Base-by-base conservation (phyloP, 2,329 filamentous ascomycete genomes). In the Aspergillus sp. region DNA sequence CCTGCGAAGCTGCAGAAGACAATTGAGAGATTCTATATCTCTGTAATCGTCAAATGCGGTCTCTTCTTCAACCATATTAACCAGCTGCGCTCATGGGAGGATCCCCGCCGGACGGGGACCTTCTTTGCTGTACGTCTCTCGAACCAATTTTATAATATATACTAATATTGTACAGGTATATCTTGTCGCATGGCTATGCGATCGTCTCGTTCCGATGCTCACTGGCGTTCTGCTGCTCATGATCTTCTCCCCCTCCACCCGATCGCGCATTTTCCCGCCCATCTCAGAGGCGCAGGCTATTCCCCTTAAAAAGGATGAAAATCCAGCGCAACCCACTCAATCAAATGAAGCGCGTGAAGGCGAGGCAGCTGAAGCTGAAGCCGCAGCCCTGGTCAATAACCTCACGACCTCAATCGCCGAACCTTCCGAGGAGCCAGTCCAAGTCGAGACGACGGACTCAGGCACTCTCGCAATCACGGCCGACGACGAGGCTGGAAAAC, bases 301-400 rank as follows among this genome's bases (percentile, higher is more conserved):
- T 48, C 14, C 15, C 15, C 14, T 19, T 9, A 15, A 17, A 9
- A 44, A 27, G 9, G 31, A 33, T 6, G 35, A 55, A 17, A 24
- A 39, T 6, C 9, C 14, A 0, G 15, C 17, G 15, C 24, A 45
- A 23, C n/a, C n/a, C 21, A 90, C 90, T 0, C 90, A 0, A 90
- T 4, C 9, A 31, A 31, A 31, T 9, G 27, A 96, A 70, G 90
- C 91, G 63, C 84, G 91, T 74, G 88, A 91, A 70, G 91, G 91
- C 27, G 90, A 95, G 70, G 90, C 90, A 0, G 89, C 91, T 1
- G 91, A 96, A 70, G 84, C 89, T 59, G 91, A 96, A 70, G 91
- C 91, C 1, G 87, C 84, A 64, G 93, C 91, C 68, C 88, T 95
- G 60, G 87, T 95, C 58, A 88, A 87, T 55, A 84, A 87, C 33